These are phyloP conservation scores for Chaetoceros tenuissimus DNA, from an alignment of 108 stramenopile species.

Conservation along the genomic window DNA sequence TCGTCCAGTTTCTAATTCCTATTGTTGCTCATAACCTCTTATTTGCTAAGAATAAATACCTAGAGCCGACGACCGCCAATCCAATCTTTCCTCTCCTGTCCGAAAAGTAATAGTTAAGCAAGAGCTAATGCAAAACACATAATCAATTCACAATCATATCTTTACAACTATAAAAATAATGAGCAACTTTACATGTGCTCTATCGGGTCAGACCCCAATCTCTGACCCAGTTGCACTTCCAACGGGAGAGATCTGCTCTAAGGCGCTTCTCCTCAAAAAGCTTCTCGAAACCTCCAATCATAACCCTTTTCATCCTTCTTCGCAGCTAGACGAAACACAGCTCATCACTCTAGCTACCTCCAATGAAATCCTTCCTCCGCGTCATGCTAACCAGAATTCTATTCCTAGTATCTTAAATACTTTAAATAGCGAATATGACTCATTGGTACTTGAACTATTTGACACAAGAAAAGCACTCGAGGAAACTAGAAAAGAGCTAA, in stretches of 20 bases:
- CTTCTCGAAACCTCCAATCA: slow-evolving; percentile 65
- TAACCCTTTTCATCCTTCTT: slow-evolving; percentile 59
- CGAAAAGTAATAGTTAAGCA: too few species aligned
- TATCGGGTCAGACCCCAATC: slow-evolving; percentile 49
- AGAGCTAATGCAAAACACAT: too few species aligned
- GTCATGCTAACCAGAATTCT: slow-evolving; percentile 44
- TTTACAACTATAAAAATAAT: too few species aligned
- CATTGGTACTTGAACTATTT: slow-evolving; percentile 79
- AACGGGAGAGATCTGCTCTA: slow-evolving; percentile 65
- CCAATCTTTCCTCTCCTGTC: too few species aligned
- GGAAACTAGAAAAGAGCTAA: slow-evolving; percentile 78
- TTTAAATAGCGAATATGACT: slow-evolving; percentile 86
- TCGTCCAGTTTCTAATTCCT: too few species aligned
- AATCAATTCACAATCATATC: too few species aligned
- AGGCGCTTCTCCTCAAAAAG: slow-evolving; percentile 53
- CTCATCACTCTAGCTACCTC: slow-evolving; percentile 33
- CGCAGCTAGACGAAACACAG: slow-evolving; percentile 49
- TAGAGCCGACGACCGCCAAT: too few species aligned
- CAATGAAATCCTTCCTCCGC: slow-evolving; percentile 37
- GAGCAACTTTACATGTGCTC: slow-evolving; percentile 39
- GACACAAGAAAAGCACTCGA: slow-evolving; percentile 76
- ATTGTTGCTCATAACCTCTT: too few species aligned
- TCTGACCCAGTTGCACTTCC: slow-evolving; percentile 67
- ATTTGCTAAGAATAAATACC: too few species aligned
- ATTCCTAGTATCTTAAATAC: slow-evolving; percentile 47